These are phyloP conservation scores for Wolfiporia cocos DNA, from an alignment of 1,284 basidiomycete genomes.

Conservation along the genomic window DNA sequence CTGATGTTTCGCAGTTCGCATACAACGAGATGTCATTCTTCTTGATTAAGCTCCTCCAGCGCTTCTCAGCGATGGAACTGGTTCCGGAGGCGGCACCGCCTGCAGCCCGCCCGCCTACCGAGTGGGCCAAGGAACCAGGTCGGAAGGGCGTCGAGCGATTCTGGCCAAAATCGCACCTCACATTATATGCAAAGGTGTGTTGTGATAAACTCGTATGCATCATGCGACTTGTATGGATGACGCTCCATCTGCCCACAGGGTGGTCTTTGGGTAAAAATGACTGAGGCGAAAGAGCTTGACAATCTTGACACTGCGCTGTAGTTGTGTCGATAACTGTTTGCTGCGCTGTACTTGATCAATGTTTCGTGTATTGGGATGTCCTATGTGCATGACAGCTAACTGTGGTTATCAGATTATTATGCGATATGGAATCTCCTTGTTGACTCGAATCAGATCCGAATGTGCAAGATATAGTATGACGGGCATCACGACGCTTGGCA, in stretches of 20 bases:
- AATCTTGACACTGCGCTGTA: too few relatives aligned
- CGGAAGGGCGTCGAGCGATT: constrained; percentile 8
- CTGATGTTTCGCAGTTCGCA: background rate
- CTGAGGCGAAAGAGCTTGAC: constrained; percentile 1
- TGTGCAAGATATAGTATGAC: too few relatives aligned
- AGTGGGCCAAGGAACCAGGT: constrained; percentile 6
- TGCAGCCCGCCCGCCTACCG: constrained; percentile 6
- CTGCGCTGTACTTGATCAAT: too few relatives aligned
- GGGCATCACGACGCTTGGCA: too few relatives aligned
- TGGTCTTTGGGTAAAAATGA: constrained; percentile 4
- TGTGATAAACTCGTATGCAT: constrained; percentile 1
- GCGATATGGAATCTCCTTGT: too few relatives aligned
- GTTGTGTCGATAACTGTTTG: too few relatives aligned
- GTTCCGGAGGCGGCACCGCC: constrained; percentile 15
- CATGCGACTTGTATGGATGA: constrained; percentile 1
- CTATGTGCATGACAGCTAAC: too few relatives aligned
- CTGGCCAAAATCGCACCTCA: constrained; percentile 10
- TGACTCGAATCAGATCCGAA: too few relatives aligned
- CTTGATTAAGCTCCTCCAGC: constrained; percentile 7
- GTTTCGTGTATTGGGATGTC: too few relatives aligned
- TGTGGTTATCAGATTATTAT: too few relatives aligned
- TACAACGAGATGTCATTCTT: constrained; percentile 9
- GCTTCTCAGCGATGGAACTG: constrained; percentile 5
- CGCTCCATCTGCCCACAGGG: background rate
- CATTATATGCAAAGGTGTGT: constrained; percentile 8